Conservation (phyloP, 345 rosid genomes). For the Citrus hindsii region DNA sequence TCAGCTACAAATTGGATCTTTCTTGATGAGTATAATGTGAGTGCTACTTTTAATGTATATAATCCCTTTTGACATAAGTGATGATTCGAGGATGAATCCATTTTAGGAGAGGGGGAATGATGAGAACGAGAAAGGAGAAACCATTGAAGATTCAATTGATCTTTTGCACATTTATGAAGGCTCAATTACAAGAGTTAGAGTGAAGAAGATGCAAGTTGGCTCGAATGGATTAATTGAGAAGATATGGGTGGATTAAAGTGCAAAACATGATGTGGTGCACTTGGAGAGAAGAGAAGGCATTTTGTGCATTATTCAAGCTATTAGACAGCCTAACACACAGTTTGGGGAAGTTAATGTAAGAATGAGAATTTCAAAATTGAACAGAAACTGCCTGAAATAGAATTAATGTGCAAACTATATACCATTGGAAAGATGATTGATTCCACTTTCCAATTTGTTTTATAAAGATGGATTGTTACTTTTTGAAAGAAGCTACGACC, state of each 20-base stretch:
- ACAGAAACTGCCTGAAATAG: rapidly evolving
- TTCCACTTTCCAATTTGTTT: too few relatives aligned
- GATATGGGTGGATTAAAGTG: background rate
- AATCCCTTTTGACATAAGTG: too few relatives aligned
- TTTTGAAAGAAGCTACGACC: too few relatives aligned
- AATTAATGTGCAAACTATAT: background rate
- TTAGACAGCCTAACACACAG: too few relatives aligned
- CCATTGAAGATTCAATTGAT: background rate
- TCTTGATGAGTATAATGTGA: too few relatives aligned
- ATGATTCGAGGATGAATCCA: too few relatives aligned
- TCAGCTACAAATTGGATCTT: too few relatives aligned
- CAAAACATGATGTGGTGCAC: background rate
- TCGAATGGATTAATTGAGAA: background rate
- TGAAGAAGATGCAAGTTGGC: background rate
- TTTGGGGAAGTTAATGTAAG: background rate
- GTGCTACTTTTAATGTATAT: too few relatives aligned
- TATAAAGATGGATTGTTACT: too few relatives aligned
- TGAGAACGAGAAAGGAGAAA: background rate
- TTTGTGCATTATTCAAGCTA: too few relatives aligned
- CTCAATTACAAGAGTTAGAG: background rate
- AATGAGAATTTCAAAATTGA: background rate
- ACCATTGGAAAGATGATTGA: too few relatives aligned
- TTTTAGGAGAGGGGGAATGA: too few relatives aligned
- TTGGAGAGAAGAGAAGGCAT: background rate
- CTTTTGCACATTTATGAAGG: background rate